A percentile compares a stretch with the other conserved stretches of the same genome.
Evolutionary conservation across 768 basidiomycete species (phyloP).

Genomic region (Podaxis rugospora): DNA sequence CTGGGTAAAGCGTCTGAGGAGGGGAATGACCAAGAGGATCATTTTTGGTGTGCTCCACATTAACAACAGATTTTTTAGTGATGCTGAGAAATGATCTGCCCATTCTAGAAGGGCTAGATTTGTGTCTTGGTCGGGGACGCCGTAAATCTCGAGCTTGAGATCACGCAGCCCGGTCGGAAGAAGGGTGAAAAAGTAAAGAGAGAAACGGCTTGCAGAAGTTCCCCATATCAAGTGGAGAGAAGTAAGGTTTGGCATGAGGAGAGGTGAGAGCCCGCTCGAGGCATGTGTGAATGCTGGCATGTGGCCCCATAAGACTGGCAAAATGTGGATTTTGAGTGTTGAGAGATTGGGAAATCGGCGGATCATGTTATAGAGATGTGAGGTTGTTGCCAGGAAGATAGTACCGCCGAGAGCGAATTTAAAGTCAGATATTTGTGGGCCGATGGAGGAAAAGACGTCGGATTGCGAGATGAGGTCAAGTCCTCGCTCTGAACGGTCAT

Average conservation of each 20-base stretch:
- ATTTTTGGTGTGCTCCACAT: not conserved
- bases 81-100: not conserved
- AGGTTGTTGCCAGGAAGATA: not conserved
- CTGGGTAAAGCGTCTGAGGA: not conserved
- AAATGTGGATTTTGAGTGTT: not conserved
- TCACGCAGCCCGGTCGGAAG: not conserved
- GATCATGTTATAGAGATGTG: not conserved
- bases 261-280: not conserved
- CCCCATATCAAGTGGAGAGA: not conserved
- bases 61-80: not conserved
- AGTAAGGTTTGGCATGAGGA: not conserved
- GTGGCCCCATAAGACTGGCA: not conserved
- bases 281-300: not conserved
- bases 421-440: not conserved
- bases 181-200: not conserved
- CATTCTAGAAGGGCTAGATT: not conserved
- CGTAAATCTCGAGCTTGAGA: not conserved
- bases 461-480: not conserved
- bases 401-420: not conserved
- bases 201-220: not conserved
- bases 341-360: not conserved
- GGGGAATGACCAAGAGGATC: not conserved
- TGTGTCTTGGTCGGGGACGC: too few species aligned
- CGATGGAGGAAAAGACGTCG: not conserved
- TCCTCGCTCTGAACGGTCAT: not conserved